phyloP scores from a whole-genome alignment of 208 protist species.

The Leishmania turanica region DNA sequence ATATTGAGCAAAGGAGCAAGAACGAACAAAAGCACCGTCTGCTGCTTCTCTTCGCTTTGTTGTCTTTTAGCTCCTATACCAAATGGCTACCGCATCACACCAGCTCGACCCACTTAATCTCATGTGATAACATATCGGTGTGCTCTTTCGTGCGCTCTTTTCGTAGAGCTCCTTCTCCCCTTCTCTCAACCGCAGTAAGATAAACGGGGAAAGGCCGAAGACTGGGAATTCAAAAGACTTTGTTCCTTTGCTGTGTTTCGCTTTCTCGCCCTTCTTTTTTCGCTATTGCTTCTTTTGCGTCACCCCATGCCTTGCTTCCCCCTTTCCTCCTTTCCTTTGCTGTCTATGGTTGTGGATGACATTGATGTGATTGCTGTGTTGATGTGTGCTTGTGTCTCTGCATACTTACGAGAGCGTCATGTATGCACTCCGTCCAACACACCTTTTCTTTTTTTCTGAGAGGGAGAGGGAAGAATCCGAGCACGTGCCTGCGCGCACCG shows the following conservation, averaged over 20 bases:
- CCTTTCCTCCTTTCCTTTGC: background rate
- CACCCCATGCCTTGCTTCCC: conserved; percentile 2
- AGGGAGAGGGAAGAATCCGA: background rate
- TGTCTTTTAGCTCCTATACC: background rate
- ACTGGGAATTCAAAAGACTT: conserved; percentile 2
- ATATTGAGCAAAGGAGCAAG: background rate
- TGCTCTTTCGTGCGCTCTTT: conserved; percentile 3
- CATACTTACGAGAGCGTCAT: background rate
- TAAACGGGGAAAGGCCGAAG: conserved; percentile 2
- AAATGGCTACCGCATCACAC: conserved; percentile 6
- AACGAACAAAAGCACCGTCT: background rate
- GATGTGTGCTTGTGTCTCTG: conserved; percentile 8
- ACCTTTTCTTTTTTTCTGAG: background rate
- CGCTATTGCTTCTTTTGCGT: conserved; percentile 3
- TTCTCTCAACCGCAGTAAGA: background rate
- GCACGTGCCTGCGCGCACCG: background rate
- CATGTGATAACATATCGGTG: conserved; percentile 5
- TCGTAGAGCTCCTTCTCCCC: background rate
- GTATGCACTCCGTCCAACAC: conserved; percentile 1
- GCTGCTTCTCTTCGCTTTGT: conserved; percentile 2
- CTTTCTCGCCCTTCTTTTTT: conserved; percentile 4
- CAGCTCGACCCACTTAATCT: conserved; percentile 6
- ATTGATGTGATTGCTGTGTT: background rate
- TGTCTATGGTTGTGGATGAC: background rate
- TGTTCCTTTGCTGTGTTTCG: background rate